Base-by-base conservation (phyloP, 2,329 filamentous ascomycete genomes). In the Myriangium duriaei region DNA sequence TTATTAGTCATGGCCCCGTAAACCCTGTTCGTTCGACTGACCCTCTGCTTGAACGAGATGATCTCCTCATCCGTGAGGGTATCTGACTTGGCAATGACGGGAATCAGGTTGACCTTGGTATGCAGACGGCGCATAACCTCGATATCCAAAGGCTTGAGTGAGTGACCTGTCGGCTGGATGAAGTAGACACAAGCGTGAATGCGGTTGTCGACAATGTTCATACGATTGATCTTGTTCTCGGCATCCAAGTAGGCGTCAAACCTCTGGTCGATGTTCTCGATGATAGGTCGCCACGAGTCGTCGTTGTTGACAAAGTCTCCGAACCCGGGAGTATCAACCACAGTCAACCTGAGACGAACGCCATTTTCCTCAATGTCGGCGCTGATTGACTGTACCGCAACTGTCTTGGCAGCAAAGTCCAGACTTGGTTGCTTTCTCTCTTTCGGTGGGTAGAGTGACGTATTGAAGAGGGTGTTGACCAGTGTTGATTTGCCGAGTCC, bases 261-360 rank as follows among this genome's bases (percentile, higher is more conserved):
- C 51, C 91, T 83, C 73, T 94, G 86, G 72, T 98, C 91, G 56
- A 98, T 96, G 72, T 96, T 96, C 72, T 98, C 91, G 54, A 95
- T 81, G 65, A 98, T 98, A 41, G 91, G 91, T 57, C 91, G 79
- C 91, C 91, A 98, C 17, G 91, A 98, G 66, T 96, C 91, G 55
- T 96, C 91, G 60, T 98, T 98, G 80, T 98, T 98, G 58, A 98
- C 91, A 58, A 96, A 98, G 67, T 98, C 91, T 56, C 91, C 91
- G 53, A 98, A 98, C 47, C 91, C 91, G 30, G 91, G 91, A 7
- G 91, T 98, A 52, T 98, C 91, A 47, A 98, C 91, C 37, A 98
- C 91, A 10, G 88, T 98, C 60, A 98, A 66, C 43, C 91, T 84
- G 48, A 98, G 79, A 58, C 91, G 87, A 43, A 98, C 91, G 48